Conservation (phyloP, 1,139 yeast species). For the Suhomyces bribrorum region DNA sequence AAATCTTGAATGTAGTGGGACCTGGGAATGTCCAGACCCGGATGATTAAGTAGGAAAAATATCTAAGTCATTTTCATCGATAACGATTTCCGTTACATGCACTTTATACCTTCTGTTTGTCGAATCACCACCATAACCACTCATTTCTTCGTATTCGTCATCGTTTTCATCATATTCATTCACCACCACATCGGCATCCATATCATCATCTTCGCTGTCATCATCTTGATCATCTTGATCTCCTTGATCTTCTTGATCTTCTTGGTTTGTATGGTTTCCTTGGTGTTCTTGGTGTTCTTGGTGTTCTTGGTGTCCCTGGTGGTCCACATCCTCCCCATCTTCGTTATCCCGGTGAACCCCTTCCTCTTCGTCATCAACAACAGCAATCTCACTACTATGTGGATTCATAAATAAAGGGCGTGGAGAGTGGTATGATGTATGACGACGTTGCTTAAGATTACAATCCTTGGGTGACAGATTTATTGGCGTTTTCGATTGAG, state of each 20-base stretch:
- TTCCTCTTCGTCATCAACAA: constrained; percentile 20
- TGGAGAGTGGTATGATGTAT: constrained; percentile 34
- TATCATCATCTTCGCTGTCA: constrained; percentile 14
- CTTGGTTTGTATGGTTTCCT: constrained; percentile 1
- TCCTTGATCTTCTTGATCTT: constrained; percentile 1
- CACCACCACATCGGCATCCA: constrained; percentile 16
- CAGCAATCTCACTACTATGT: constrained; percentile 16
- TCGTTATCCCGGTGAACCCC: constrained; percentile 16
- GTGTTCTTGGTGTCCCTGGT: constrained; percentile 4
- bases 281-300: constrained; percentile 4
- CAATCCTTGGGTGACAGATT: background rate
- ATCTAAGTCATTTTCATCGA: constrained; percentile 37
- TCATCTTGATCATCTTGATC: constrained; percentile 9
- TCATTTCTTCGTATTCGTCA: constrained; percentile 19
- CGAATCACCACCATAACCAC: constrained; percentile 28
- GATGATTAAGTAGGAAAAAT: constrained; percentile 15
- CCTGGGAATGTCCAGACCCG: background rate
- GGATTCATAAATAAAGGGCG: constrained; percentile 26
- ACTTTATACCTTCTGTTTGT: constrained; percentile 40
- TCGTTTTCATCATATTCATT: constrained; percentile 16
- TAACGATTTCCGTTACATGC: constrained; percentile 53
- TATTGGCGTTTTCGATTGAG: constrained; percentile 12
- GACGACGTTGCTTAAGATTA: constrained; percentile 21
- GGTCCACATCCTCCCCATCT: constrained; percentile 7
- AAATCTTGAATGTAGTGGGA: background rate